Base-by-base conservation (phyloP, 306 rosid genomes). In the Pyrus communis region DNA sequence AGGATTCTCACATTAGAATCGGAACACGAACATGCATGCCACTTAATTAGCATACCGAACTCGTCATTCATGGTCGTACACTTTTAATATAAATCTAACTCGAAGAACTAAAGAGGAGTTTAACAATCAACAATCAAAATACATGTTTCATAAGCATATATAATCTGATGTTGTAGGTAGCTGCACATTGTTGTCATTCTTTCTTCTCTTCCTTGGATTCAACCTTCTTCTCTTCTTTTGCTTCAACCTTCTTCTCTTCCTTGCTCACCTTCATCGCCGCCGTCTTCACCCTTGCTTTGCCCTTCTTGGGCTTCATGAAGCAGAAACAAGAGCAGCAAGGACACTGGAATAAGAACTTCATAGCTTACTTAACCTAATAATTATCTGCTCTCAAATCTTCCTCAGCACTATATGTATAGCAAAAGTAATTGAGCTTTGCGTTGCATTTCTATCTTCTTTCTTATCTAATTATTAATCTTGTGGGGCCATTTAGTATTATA, bases 301-400 rank as follows among this genome's bases (percentile, higher is more conserved):
- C 91, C 25, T 43, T 66, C 76, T 88, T 84, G 31, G 99, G 99
- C 85, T 88, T 88, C 91, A 88, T 79, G 85, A 88, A 88, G 89
- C 91, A 88, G 75, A 88, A 88, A 55, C 91, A 88, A 6, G 91
- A 88, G 40, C 91, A 85, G 52, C 89, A 88, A 0, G 91, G 91
- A 63, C 91, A 88, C 80, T 88, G 91, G 67, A 88, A 88, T 68
- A 88, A 85, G 84, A 85, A 88, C 86, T 88, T 88, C 91, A 88
- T 88, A 11, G 23, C 73, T 65, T 28, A 25, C 67, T 75, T 76
- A 54, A 38, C 78, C 73, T 17, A 69, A 43, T n/a, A 57, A 57
- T n/a, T 57, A 11, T 70, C 67, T 31, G 40, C 60, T 74, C 79
- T 23, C 52, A 71, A 46, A 33, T 12, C 23, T 19, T 42, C 23